Base-by-base conservation (phyloP, 2,329 filamentous ascomycete species). In the Fusarium poae region DNA sequence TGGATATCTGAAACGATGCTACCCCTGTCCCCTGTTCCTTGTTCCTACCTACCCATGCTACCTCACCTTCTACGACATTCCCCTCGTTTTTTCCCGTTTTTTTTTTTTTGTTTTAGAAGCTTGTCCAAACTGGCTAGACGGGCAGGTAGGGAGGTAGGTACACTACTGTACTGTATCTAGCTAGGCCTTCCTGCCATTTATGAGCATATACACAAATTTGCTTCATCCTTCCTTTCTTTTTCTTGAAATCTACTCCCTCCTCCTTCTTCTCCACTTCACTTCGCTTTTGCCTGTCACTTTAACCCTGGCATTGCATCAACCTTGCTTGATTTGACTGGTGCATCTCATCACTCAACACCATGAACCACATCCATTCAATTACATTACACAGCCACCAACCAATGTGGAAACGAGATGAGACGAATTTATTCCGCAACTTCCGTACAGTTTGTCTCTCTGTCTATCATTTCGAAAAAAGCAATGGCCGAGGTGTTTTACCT, bases 1-100 rank as follows among this genome's bases (percentile, higher is more conserved):
- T 52, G 46, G 65, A 65, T 46, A 68, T 69, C 61, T 69, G 66
- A 69, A 69, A 69, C 32, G 61, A 62, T 55, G 21, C 16, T 52
- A 40, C 23, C 55, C 32, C 50, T 55, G 42, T 35, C 20, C 57
- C 29, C 10, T 30, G 43, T 43, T 21, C 60, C 43, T 35, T 57
- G 44, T 40, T 39, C 27, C 45, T 64, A 34, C 27, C 45, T 64
- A 34, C 32, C 45, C 45, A 16, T 50, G 48, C 37, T 51, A 23
- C 46, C 35, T 40, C 8, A 29, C 55, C n/a, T 62, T 44, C 40
- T 60, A 39, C 43, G 21, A 59, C 52, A 29, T 65, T 59, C 57
- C 52, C 61, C 57, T 67, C 66, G 37, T 62, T 49, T 50, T n/a
- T n/a, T n/a, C n/a, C n/a, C n/a, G n/a, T 69, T 50, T 25, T 45